Base-by-base conservation (phyloP, 2,329 filamentous ascomycete genomes). In the Chrysoporthe deuterocubensis region DNA sequence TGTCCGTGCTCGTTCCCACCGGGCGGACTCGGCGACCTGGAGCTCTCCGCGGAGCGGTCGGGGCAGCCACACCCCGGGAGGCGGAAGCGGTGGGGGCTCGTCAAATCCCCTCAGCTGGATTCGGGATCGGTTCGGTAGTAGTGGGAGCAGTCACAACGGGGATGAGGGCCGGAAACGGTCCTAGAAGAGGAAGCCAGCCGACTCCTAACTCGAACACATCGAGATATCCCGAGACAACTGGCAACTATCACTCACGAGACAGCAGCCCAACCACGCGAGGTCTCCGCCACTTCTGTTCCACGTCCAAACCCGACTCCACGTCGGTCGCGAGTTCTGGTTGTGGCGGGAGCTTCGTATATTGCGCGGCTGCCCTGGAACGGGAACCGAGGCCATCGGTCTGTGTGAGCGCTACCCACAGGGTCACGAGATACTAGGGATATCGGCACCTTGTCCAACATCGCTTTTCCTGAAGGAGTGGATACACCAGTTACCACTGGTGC, bases 21-120 rank as follows among this genome's bases (percentile, higher is more conserved):
- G 68, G 13, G n/a, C 52, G 32, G 63, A 65, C 14, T 68, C 68
- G 9, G 68, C 68, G 11, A 58, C 59, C 42, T 56, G 52, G 32
- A 32, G 46, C 46, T 34, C 67, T 2, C 64, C 59, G 48, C 66
- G 48, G 37, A 59, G 62, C 32, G 54, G 57, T 21, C 59, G 65
- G 14, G 48, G 61, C 44, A 44, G 50, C 43, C 46, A 62, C 59
- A 58, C 32, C 66, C 48, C 64, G 13, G 18, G 64, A 32, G 59
- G 43, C 1, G 42, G 43, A 4, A 21, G 8, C 26, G 44, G 61
- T 9, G 61, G 68, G 21, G 65, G 64, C 26, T 70, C 69, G 18
- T 66, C 59, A 37, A 69, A 69, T 14, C 66, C 71, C 52, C 32
- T 75, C 14, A 70, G 63, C 21, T 75, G 74, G 74, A 52, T 75